Conservation (phyloP, 192 early-diverging fungal genomes). For the Pilaira anomala region DNA sequence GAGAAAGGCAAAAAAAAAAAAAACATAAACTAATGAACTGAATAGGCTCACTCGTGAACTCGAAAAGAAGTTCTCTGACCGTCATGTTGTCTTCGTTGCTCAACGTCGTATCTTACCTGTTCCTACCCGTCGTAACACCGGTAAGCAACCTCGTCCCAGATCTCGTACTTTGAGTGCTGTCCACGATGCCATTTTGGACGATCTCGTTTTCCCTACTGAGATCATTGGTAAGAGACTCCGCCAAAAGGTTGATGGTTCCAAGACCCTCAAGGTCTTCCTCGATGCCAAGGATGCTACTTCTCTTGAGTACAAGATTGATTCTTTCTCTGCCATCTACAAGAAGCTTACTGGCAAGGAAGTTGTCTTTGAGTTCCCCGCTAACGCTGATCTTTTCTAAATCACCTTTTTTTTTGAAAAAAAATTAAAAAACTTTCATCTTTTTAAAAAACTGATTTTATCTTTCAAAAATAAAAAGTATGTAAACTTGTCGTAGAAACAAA, state of each 20-base stretch:
- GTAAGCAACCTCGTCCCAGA: slow-evolving; percentile 90
- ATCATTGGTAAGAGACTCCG: slow-evolving; percentile 99
- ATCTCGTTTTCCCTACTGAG: slow-evolving; percentile 99
- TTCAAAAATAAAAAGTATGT: too few species aligned
- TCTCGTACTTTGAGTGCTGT: slow-evolving; percentile 94
- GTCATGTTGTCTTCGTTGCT: slow-evolving; percentile 85
- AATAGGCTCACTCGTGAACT: slow-evolving; percentile 92
- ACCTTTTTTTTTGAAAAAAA: slow-evolving; percentile 12
- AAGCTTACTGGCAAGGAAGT: slow-evolving; percentile 98
- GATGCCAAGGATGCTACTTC: slow-evolving; percentile 98
- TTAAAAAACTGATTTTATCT: too few species aligned
- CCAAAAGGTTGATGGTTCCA: slow-evolving; percentile 93
- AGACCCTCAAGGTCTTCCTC: slow-evolving; percentile 94
- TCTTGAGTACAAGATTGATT: slow-evolving; percentile 98
- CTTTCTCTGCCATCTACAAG: slow-evolving; percentile 94
- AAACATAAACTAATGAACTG: not conserved
- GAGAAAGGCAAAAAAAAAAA: not conserved
- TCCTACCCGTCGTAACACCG: slow-evolving; percentile 81
- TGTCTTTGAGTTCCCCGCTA: slow-evolving; percentile 91
- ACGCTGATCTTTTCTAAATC: slow-evolving; percentile 30
- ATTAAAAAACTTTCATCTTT: too few species aligned
- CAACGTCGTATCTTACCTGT: slow-evolving; percentile 91
- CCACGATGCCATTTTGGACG: slow-evolving; percentile 95
- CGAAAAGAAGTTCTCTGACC: slow-evolving; percentile 99
- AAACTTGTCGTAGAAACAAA: too few species aligned